A percentile compares a stretch with the other conserved stretches of the same genome.
Conservation (phyloP, 2,329 filamentous ascomycete genomes). For the Clarireedia homoeocarpa region DNA sequence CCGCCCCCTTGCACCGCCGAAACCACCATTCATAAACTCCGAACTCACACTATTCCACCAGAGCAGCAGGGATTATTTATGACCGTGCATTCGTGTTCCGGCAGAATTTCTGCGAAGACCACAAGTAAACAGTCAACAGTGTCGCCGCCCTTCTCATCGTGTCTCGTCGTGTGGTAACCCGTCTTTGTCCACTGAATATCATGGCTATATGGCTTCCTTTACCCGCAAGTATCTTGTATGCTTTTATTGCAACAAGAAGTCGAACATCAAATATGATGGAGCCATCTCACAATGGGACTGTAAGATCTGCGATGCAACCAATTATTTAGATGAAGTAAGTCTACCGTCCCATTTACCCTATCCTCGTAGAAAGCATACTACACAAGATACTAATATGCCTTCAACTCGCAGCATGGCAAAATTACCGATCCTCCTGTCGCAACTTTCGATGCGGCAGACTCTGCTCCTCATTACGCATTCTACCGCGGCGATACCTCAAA, state of each 20-base stretch:
- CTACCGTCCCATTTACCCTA: background rate
- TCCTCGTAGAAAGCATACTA: background rate
- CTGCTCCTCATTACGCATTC: slow-evolving; percentile 40
- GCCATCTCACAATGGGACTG: slow-evolving; percentile 62
- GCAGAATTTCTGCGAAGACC: background rate
- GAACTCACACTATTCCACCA: background rate
- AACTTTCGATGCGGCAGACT: slow-evolving; percentile 41
- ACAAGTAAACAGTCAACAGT: background rate
- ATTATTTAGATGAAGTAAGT: slow-evolving; percentile 78
- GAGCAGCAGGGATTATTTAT: background rate
- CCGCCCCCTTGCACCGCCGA: background rate
- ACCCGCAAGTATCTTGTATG: slow-evolving; percentile 46
- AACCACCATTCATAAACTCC: background rate
- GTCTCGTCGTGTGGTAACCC: background rate
- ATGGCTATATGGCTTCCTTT: slow-evolving; percentile 23
- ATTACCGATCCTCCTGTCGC: slow-evolving; percentile 77
- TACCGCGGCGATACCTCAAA: slow-evolving; percentile 28
- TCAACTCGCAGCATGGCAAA: slow-evolving; percentile 59
- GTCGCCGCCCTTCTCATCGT: background rate
- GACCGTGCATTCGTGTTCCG: background rate
- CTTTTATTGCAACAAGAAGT: slow-evolving; percentile 76
- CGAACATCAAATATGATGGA: slow-evolving; percentile 50
- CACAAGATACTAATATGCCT: slow-evolving; percentile 7
- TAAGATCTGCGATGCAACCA: slow-evolving; percentile 72
- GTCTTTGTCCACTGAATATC: slow-evolving; percentile 3